phyloP scores from a whole-genome alignment of 2,329 filamentous ascomycete genomes.

The Elsinoe perseae region DNA sequence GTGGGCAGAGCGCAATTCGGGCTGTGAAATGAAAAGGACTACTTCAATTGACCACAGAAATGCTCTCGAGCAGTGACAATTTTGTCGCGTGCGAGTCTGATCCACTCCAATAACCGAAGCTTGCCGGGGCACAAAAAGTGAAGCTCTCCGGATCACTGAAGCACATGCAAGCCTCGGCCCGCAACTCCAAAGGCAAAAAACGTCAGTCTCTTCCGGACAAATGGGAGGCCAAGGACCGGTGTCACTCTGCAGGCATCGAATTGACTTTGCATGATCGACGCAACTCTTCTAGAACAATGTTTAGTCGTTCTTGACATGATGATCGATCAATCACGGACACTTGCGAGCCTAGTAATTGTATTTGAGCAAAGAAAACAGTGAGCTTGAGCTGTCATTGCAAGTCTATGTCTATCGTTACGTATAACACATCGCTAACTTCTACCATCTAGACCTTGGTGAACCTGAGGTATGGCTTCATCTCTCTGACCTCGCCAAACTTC shows the following conservation, averaged over 20 bases:
- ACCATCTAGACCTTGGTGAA: constrained; percentile 47
- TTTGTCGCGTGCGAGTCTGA: background rate
- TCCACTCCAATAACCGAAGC: constrained; percentile 10
- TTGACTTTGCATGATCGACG: constrained; percentile 3
- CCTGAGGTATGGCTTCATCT: constrained; percentile 61
- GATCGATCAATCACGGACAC: background rate
- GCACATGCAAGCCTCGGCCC: constrained; percentile 8
- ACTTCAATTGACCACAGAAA: background rate
- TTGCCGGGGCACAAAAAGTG: constrained; percentile 12
- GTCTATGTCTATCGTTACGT: background rate
- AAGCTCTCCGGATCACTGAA: background rate
- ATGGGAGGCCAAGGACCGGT: background rate
- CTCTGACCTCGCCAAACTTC: constrained; percentile 68
- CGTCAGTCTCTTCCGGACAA: background rate
- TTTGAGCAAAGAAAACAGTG: too few relatives aligned
- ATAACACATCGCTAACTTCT: background rate
- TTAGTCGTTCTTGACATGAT: background rate
- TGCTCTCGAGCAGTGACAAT: background rate
- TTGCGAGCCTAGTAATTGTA: too few relatives aligned
- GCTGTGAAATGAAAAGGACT: background rate
- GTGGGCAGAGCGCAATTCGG: background rate
- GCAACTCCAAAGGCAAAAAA: background rate
- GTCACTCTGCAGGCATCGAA: background rate
- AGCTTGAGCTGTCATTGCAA: background rate
- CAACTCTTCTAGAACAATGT: background rate